Evolutionary conservation across 2,329 filamentous ascomycete genomes (phyloP), one percentile per base, ranked within the genome.

Genomic region (Colletotrichum destructivum): DNA sequence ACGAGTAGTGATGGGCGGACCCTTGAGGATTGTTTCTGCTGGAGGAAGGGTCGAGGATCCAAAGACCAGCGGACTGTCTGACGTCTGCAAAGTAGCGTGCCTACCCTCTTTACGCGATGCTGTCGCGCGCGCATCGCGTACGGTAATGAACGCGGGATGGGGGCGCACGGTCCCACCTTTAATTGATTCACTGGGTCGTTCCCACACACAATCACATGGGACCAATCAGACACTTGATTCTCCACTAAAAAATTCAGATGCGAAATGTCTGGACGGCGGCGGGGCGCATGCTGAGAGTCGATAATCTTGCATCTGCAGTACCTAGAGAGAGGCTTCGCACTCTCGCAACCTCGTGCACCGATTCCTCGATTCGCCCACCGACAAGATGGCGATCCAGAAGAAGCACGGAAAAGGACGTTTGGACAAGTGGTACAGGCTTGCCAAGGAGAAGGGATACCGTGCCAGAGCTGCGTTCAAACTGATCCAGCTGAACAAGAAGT

Each of bases 341-440:
- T 40, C 40, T 51, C 42, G 9, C 47, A 59, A 47, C n/a, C 47
- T 21, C 18, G 61, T 63, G 61, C 49, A 31, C 23, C 16, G 42
- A 49, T 42, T 23, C 61, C 62, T 64, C 62, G 60, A 56, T 31
- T 42, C 66, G 47, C 66, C 59, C 31, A 60, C 44, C 61, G 60
- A 74, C 71, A 77, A 75, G 69, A 98, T 98, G 96, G 95, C 94
- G 79, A 96, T 98, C 79, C 94, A 98, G 81, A 98, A 98, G 89
- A 98, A 98, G 89, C 93, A 98, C 86, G 96, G 95, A 85, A 98
- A 98, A 87, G 96, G 96, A 83, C 95, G 96, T 90, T 88, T 98
- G 79, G 96, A 99, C 84, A 98, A 98, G 84, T 98, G 95, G 94
- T 99, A 98, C 85, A 96, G 95, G 81, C 91, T 98, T 78, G 96